Evolutionary conservation across 768 basidiomycete species (phyloP).

Genomic region (Trametes gibbosa): DNA sequence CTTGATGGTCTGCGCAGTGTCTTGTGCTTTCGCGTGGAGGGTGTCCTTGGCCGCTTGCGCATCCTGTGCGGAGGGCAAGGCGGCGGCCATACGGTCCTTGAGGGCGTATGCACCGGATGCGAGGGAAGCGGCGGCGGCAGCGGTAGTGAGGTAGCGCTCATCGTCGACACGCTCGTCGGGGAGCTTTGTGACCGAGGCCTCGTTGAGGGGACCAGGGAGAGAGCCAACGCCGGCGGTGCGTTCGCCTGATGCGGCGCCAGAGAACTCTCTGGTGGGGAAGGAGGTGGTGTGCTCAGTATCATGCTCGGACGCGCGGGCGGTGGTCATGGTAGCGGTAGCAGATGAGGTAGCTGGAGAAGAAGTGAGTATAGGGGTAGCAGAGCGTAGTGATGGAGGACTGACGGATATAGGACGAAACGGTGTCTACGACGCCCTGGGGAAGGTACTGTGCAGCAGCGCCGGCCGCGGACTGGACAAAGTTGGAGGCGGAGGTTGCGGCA

Average conservation of each 20-base stretch:
- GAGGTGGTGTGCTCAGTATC: constrained; percentile 19
- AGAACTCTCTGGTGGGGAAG: constrained; percentile 12
- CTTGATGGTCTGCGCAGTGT: background rate
- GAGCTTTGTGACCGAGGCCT: constrained; percentile 45
- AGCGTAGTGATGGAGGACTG: background rate
- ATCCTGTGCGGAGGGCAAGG: background rate
- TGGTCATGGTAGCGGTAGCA: constrained; percentile 8
- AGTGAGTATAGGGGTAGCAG: background rate
- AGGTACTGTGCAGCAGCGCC: constrained; percentile 22
- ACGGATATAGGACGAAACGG: constrained; percentile 25
- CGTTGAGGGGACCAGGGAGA: constrained; percentile 44
- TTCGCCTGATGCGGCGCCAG: constrained; percentile 18
- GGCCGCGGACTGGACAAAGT: constrained; percentile 10
- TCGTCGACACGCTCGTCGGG: constrained; percentile 42
- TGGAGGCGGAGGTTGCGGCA: constrained; percentile 6
- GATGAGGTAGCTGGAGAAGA: background rate
- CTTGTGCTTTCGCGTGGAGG: background rate
- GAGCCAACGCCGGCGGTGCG: constrained; percentile 44
- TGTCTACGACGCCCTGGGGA: constrained; percentile 24
- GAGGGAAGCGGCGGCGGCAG: constrained; percentile 4
- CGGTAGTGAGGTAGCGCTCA: constrained; percentile 12
- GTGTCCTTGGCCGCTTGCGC: background rate
- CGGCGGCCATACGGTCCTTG: constrained; percentile 6
- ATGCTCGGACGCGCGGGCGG: constrained; percentile 21
- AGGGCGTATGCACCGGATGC: constrained; percentile 5